Evolutionary conservation across 2,329 filamentous ascomycete genomes (phyloP).

Genomic region (Arthrobotrys sinensis): DNA sequence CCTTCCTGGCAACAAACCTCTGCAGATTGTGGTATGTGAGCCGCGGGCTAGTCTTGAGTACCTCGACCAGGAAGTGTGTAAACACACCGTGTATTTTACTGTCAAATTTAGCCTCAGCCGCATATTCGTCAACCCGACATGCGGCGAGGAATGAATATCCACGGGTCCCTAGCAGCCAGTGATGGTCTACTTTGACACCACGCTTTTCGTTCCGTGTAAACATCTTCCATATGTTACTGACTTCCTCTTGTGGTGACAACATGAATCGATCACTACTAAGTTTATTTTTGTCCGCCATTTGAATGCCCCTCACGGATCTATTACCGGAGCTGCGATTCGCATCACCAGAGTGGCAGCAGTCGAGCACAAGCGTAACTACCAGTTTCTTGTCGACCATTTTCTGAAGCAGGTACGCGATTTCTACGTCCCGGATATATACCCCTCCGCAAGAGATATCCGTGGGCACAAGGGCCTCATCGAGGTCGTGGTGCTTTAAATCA

Average conservation of each 20-base stretch:
- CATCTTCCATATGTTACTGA: not conserved
- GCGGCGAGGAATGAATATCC: slow-evolving; percentile 18
- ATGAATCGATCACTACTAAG: not conserved
- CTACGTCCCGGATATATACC: slow-evolving; percentile 45
- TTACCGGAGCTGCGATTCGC: slow-evolving; percentile 28
- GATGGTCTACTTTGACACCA: not conserved
- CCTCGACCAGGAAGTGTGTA: slow-evolving; percentile 2
- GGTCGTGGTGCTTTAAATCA: slow-evolving; percentile 34
- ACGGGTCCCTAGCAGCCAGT: slow-evolving; percentile 7
- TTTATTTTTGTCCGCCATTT: not conserved
- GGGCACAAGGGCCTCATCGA: slow-evolving; percentile 52
- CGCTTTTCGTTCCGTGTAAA: not conserved
- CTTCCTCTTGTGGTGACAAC: slow-evolving; percentile 1
- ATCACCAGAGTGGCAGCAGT: slow-evolving; percentile 61
- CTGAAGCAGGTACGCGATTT: slow-evolving; percentile 46
- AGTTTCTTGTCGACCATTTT: slow-evolving; percentile 57
- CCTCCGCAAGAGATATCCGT: slow-evolving; percentile 20
- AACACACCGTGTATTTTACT: slow-evolving; percentile 10
- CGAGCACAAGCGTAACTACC: slow-evolving; percentile 58
- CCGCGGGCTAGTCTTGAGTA: not conserved
- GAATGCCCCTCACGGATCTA: not conserved
- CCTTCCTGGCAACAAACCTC: not conserved
- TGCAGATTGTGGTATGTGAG: slow-evolving; percentile 28
- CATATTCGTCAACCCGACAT: slow-evolving; percentile 13
- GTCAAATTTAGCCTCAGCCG: not conserved